Base-by-base conservation (phyloP, 768 basidiomycete species). In the Termitomyces sp. region DNA sequence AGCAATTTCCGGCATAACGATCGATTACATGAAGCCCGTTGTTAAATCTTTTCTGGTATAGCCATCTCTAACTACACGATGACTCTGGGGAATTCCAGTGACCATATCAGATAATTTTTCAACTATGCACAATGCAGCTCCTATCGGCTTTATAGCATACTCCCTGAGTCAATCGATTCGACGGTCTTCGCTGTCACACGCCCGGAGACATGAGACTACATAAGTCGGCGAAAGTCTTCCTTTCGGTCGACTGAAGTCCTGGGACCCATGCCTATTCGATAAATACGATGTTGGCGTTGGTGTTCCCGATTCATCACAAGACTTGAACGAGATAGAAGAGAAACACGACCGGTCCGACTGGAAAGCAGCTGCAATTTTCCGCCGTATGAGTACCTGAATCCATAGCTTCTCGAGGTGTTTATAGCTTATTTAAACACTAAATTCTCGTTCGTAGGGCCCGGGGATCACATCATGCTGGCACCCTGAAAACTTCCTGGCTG, bases 1-100 rank as follows among this genome's bases (percentile, higher is more conserved):
- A 18, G 36, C 26, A 37, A 51, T 39, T 20, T 33, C 34, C 47
- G 56, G 32, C 30, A 36, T 26, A 43, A 44, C 7, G 12, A 36
- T 54, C n/a, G 20, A 55, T 51, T 44, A 50, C 46, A 18, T 56
- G 56, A 43, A 10, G n/a, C 34, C 32, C 51, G 24, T 40, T n/a
- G 20, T 34, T 14, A 12, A 49, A 20, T 16, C 48, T 33, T 33
- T 3, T 48, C 47, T 26, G 26, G 12, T 22, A 18, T 12, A 20
- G 27, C 18, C 47, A 48, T 34, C 24, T 9, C 9, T 5, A 34
- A 3, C 6, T 26, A 13, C 44, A 26, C 6, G 24, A 16, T 26
- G 43, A 26, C 47, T 16, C 32, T 8, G 20, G 33, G 12, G 14
- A 24, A 22, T 22, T 16, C 2, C 20, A 16, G 33, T 34, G 8